Percentiles rank a stretch among this genome's conserved stretches.
Conservation (phyloP, 176 grass and related monocot genomes). For the Typha latifolia region DNA sequence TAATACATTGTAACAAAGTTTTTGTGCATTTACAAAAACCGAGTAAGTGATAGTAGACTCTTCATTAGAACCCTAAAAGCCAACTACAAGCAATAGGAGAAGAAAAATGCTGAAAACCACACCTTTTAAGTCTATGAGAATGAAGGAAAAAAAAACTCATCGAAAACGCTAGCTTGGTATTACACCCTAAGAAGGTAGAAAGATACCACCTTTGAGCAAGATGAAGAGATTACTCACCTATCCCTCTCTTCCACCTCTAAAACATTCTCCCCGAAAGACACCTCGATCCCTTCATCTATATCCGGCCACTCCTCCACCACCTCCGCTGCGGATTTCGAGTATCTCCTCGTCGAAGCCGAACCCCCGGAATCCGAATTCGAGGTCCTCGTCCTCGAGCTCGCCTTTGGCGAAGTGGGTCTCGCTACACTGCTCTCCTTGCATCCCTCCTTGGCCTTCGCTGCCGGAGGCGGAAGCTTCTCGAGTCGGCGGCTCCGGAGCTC, state of each 20-base stretch:
- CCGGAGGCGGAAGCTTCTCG: constrained; percentile 17
- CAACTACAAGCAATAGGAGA: too few species aligned
- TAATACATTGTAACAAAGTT: too few species aligned
- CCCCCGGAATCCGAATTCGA: neutral
- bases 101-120: too few species aligned
- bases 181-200: neutral
- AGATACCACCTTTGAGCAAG: neutral
- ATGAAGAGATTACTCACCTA: constrained; percentile 4
- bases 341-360: neutral
- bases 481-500: constrained; percentile 24
- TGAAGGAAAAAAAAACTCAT: neutral
- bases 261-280: constrained; percentile 14
- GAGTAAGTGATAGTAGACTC: neutral
- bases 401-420: neutral
- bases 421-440: neutral
- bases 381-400: neutral
- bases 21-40: neutral
- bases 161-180: neutral
- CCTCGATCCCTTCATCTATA: neutral
- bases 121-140: neutral
- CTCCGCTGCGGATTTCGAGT: neutral
- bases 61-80: neutral
- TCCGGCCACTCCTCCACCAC: neutral
- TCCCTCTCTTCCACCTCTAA: constrained; percentile 5
- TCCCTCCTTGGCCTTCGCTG: neutral